These are phyloP conservation scores for Monosporascus ibericus DNA, from an alignment of 2,329 filamentous ascomycete species.

Conservation along the genomic window DNA sequence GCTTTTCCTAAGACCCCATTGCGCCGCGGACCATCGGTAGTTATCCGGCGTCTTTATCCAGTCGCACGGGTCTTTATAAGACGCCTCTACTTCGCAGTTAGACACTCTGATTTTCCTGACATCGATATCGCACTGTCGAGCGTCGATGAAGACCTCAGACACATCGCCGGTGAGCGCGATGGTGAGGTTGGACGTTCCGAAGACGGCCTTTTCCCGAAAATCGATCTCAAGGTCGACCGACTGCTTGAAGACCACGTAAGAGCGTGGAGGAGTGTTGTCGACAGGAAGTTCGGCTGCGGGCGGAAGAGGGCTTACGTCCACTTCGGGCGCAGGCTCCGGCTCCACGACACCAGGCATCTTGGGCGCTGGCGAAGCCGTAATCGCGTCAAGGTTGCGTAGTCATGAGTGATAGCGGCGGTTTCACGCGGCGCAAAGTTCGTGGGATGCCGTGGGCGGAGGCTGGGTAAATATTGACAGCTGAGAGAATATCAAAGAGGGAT, in stretches of 20 bases:
- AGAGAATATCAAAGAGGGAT: too few species aligned
- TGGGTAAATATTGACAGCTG: too few species aligned
- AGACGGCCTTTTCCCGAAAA: constrained; percentile 68
- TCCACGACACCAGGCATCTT: constrained; percentile 27
- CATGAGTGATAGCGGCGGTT: constrained; percentile 9
- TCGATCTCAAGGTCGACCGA: constrained; percentile 86
- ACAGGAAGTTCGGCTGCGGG: constrained; percentile 22
- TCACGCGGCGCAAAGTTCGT: neutral
- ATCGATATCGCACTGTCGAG: constrained; percentile 56
- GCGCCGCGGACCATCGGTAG: constrained; percentile 60
- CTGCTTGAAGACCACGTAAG: constrained; percentile 65
- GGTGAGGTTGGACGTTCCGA: constrained; percentile 75
- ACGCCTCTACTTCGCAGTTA: constrained; percentile 36
- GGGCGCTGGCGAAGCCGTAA: constrained; percentile 15
- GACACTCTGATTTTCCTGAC: constrained; percentile 47
- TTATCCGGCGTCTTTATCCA: constrained; percentile 54
- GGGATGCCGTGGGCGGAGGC: neutral
- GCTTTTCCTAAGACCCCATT: constrained; percentile 69
- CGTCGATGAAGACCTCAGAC: constrained; percentile 53
- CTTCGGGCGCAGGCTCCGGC: constrained; percentile 17
- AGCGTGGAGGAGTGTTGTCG: constrained; percentile 27
- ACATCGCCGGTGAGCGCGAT: constrained; percentile 59
- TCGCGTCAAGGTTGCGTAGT: constrained; percentile 10
- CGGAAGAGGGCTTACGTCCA: constrained; percentile 16
- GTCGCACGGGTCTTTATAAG: constrained; percentile 61